Conservation (phyloP, 441 rosid genomes). For the Gossypium schwendimanii region DNA sequence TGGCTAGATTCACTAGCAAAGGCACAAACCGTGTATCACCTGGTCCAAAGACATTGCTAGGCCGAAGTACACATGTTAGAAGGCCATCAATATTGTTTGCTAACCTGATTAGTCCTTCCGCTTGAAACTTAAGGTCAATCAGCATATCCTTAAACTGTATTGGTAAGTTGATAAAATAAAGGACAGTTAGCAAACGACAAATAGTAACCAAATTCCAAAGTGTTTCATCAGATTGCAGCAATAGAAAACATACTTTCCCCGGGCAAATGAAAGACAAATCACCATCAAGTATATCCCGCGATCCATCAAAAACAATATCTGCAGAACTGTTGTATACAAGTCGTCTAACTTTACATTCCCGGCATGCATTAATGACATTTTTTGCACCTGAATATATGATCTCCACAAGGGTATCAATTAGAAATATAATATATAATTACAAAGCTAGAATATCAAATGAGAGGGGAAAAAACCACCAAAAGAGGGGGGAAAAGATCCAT, state of each 20-base stretch:
- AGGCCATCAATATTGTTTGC: slow-evolving; percentile 76
- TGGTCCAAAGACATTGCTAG: slow-evolving; percentile 87
- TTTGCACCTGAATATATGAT: slow-evolving; percentile 49
- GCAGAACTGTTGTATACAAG: slow-evolving; percentile 77
- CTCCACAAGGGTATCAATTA: background rate
- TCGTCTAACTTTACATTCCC: slow-evolving; percentile 63
- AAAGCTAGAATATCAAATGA: background rate
- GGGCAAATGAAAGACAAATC: slow-evolving; percentile 58
- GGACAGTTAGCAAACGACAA: slow-evolving; percentile 13
- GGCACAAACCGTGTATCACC: slow-evolving; percentile 65
- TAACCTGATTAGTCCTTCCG: slow-evolving; percentile 64
- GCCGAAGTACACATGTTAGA: slow-evolving; percentile 82
- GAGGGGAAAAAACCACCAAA: background rate
- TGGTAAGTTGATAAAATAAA: slow-evolving; percentile 11
- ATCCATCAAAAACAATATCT: slow-evolving; percentile 78
- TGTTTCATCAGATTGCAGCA: slow-evolving; percentile 7
- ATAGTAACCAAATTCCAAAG: background rate
- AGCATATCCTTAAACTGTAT: slow-evolving; percentile 55
- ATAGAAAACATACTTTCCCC: slow-evolving; percentile 45
- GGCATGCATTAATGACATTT: slow-evolving; percentile 70
- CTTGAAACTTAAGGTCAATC: slow-evolving; percentile 90
- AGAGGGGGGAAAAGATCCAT: background rate
- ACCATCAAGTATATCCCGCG: slow-evolving; percentile 46
- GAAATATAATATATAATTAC: background rate
- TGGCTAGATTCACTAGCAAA: slow-evolving; percentile 51